Conservation (phyloP, 768 basidiomycete genomes). For the Agrocybe chaxingu region DNA sequence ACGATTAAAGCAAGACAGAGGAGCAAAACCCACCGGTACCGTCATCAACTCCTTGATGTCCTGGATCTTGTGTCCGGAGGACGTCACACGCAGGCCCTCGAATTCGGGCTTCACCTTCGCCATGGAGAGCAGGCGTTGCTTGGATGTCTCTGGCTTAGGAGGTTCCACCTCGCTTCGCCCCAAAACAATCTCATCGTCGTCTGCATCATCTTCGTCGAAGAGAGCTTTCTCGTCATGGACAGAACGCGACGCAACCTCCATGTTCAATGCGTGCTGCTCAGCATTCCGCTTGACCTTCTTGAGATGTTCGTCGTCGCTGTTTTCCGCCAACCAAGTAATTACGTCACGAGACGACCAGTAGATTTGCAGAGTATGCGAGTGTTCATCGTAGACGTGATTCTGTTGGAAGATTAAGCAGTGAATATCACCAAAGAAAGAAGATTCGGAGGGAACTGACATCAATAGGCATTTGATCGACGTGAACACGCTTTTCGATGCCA, state of each 20-base stretch:
- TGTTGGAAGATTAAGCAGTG: conserved; percentile 26
- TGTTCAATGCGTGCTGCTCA: conserved; percentile 86
- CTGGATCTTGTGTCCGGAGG: conserved; percentile 90
- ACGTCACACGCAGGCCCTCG: conserved; percentile 72
- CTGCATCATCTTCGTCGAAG: conserved; percentile 84
- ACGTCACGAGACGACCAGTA: conserved; percentile 97
- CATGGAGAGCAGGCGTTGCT: conserved; percentile 75
- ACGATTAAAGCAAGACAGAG: neutral
- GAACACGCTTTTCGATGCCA: conserved; percentile 98
- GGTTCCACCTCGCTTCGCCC: conserved; percentile 45
- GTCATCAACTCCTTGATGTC: conserved; percentile 93
- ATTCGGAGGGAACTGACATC: conserved; percentile 54
- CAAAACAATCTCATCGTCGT: conserved; percentile 81
- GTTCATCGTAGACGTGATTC: conserved; percentile 97
- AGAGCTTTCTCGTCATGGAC: conserved; percentile 85
- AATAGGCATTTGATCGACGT: conserved; percentile 98
- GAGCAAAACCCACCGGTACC: conserved; percentile 66
- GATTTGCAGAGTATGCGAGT: conserved; percentile 85
- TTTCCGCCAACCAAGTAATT: conserved; percentile 91
- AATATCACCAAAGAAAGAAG: conserved; percentile 7
- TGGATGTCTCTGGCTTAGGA: conserved; percentile 57
- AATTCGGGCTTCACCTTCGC: conserved; percentile 76
- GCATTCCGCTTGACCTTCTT: conserved; percentile 92
- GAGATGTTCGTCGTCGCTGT: conserved; percentile 93
- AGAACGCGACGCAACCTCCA: conserved; percentile 85